Conservation (phyloP, 345 rosid genomes). For the Hibiscus syriacus region DNA sequence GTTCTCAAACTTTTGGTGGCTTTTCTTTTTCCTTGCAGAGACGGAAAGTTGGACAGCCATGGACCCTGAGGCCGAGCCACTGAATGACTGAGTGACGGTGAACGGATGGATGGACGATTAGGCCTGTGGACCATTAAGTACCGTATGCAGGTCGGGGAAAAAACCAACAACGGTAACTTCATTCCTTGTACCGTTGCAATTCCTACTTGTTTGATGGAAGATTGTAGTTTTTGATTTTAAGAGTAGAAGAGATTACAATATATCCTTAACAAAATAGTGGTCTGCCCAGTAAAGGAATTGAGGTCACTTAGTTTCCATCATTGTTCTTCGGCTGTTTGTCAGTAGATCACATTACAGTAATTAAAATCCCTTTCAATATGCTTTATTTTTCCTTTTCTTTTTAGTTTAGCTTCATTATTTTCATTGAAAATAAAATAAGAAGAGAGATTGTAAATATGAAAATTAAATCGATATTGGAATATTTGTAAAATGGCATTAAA, state of each 20-base stretch:
- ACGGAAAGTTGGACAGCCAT: constrained; percentile 43
- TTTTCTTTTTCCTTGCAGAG: constrained; percentile 32
- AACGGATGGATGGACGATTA: background rate
- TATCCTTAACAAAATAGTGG: background rate
- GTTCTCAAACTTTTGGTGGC: background rate
- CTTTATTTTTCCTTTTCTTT: background rate
- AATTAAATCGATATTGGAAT: no score
- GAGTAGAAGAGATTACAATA: background rate
- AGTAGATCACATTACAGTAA: constrained; percentile 1
- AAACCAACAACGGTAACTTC: constrained; percentile 3
- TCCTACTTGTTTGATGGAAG: background rate
- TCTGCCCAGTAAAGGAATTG: constrained; percentile 5
- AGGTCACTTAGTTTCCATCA: constrained; percentile 2
- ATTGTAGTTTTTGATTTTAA: background rate
- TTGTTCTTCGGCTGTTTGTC: constrained; percentile 9
- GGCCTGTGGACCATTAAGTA: background rate
- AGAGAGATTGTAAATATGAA: no score
- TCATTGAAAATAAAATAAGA: background rate
- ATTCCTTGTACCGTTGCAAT: background rate
- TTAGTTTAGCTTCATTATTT: background rate
- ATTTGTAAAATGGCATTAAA: no score
- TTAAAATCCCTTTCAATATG: background rate
- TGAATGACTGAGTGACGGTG: constrained; percentile 37
- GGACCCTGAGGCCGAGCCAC: constrained; percentile 64
- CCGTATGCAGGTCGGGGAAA: constrained; percentile 4